phyloP scores from a whole-genome alignment of 2,329 filamentous ascomycete species.

The Epichloe festucae region DNA sequence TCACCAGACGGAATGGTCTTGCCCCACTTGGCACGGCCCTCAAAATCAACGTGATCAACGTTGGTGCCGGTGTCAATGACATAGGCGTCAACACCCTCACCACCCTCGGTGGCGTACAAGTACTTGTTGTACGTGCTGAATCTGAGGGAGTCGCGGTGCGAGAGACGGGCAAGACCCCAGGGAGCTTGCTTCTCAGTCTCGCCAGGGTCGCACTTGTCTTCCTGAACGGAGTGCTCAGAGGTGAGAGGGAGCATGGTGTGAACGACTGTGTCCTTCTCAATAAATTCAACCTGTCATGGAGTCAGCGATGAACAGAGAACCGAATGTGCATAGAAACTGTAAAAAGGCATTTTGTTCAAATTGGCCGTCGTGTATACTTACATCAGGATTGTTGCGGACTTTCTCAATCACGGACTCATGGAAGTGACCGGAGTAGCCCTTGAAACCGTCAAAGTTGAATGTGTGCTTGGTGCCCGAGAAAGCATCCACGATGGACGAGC shows the following conservation, averaged over 20 bases:
- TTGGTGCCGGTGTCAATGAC: constrained; percentile 98
- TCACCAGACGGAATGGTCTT: constrained; percentile 86
- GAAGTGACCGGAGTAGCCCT: constrained; percentile 94
- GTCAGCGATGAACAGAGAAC: not conserved
- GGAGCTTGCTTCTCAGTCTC: constrained; percentile 81
- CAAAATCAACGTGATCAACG: constrained; percentile 87
- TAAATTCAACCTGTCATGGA: constrained; percentile 67
- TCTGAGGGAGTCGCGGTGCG: constrained; percentile 73
- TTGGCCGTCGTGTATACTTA: constrained; percentile 42
- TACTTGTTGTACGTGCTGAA: constrained; percentile 98
- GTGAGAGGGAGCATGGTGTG: constrained; percentile 54
- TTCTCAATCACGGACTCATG: constrained; percentile 85
- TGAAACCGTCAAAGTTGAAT: constrained; percentile 76
- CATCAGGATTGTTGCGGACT: constrained; percentile 88
- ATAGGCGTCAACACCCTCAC: constrained; percentile 97
- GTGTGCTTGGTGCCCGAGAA: constrained; percentile 90
- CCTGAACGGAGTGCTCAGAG: constrained; percentile 22
- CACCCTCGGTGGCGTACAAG: constrained; percentile 76
- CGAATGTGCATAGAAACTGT: not conserved
- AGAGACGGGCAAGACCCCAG: constrained; percentile 98
- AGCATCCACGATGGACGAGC: constrained; percentile 52
- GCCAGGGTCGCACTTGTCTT: constrained; percentile 31
- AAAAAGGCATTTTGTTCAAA: not conserved
- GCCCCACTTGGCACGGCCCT: constrained; percentile 90
- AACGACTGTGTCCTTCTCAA: constrained; percentile 89